These are phyloP conservation scores for Neostapfia colusana DNA, from an alignment of 176 grass and related monocot species.

Conservation along the genomic window DNA sequence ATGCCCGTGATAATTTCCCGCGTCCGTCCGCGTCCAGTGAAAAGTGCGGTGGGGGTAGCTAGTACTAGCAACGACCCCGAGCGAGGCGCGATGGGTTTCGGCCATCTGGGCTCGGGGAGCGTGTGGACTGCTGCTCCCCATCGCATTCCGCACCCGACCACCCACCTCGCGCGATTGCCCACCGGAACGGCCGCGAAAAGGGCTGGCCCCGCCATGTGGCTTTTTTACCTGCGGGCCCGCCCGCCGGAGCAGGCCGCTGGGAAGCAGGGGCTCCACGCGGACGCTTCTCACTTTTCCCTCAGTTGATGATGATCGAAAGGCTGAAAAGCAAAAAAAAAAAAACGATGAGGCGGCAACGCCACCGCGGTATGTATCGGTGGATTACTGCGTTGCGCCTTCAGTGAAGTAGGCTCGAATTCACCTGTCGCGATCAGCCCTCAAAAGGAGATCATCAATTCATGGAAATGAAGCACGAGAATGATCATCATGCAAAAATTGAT, in stretches of 20 bases:
- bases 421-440: not conserved
- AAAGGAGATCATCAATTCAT: not conserved
- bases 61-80: too few species aligned
- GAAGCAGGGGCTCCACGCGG: conserved; percentile 24
- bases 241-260: too few species aligned
- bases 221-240: not conserved
- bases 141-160: conserved; percentile 28
- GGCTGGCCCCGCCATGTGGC: not conserved
- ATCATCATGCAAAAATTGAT: not conserved
- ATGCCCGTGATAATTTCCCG: conserved; percentile 23
- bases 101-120: not conserved
- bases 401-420: not conserved
- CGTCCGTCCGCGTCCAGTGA: not conserved
- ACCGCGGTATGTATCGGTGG: not conserved
- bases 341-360: not conserved
- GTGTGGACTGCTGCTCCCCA: not conserved
- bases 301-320: not conserved
- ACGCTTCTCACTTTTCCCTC: conserved; percentile 13
- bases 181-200: not conserved
- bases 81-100: too few species aligned
- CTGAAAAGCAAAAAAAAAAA: conserved; percentile 23
- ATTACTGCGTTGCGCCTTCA: not conserved
- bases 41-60: not conserved
- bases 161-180: conserved; percentile 21
- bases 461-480: not conserved